These are phyloP conservation scores for Calocybe gambosa DNA, from an alignment of 1,284 basidiomycete species.

Conservation along the genomic window DNA sequence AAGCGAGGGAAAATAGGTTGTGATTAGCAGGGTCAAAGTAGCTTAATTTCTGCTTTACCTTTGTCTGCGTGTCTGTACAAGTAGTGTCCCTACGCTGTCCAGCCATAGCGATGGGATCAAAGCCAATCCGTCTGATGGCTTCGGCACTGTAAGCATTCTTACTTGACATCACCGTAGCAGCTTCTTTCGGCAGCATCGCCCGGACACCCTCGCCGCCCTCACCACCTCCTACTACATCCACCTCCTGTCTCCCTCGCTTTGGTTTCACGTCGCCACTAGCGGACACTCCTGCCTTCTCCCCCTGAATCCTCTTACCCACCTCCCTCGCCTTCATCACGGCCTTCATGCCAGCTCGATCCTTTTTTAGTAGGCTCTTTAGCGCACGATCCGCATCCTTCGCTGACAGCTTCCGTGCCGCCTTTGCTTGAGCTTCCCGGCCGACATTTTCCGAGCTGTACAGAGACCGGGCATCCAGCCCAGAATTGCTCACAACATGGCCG, in stretches of 20 bases:
- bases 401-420: slow-evolving; percentile 56
- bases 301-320: slow-evolving; percentile 19
- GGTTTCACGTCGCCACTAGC: slow-evolving; percentile 8
- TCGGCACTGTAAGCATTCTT: slow-evolving; percentile 56
- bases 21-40: not conserved
- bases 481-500: slow-evolving; percentile 57
- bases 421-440: slow-evolving; percentile 70
- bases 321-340: slow-evolving; percentile 52
- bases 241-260: slow-evolving; percentile 18
- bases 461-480: slow-evolving; percentile 38
- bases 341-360: slow-evolving; percentile 59
- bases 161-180: slow-evolving; percentile 10
- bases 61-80: slow-evolving; percentile 41
- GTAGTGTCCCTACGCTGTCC: slow-evolving; percentile 35
- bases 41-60: slow-evolving; percentile 44
- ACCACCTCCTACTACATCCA: slow-evolving; percentile 14
- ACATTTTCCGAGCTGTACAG: slow-evolving; percentile 57
- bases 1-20: too few species aligned
- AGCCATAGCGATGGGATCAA: slow-evolving; percentile 58
- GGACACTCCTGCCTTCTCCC: slow-evolving; percentile 14
- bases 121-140: slow-evolving; percentile 63
- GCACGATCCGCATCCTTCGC: slow-evolving; percentile 54
- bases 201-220: slow-evolving; percentile 17
- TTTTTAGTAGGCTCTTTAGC: slow-evolving; percentile 52
- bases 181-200: not conserved